A percentile compares a stretch with the other conserved stretches of the same genome.
These are phyloP conservation scores for Ascochyta lentis DNA, from an alignment of 2,329 filamentous ascomycete species.

Conservation along the genomic window DNA sequence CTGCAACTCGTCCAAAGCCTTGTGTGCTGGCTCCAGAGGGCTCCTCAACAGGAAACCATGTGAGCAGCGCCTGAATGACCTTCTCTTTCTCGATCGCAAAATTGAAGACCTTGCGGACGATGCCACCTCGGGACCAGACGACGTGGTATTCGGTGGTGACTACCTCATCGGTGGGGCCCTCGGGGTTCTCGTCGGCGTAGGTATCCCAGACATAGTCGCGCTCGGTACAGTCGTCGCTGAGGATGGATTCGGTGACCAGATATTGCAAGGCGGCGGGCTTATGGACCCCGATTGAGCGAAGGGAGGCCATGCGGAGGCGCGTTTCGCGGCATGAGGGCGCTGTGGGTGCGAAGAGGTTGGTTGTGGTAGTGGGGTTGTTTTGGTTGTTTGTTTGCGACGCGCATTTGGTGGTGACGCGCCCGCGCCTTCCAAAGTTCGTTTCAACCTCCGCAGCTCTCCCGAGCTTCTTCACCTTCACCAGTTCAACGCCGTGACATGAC, in stretches of 20 bases:
- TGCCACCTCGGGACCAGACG: conserved; percentile 85
- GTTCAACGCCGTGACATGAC: not conserved
- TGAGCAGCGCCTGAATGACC: conserved; percentile 84
- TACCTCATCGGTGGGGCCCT: conserved; percentile 74
- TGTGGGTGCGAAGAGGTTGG: conserved; percentile 5
- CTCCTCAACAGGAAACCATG: conserved; percentile 71
- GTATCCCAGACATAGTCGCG: conserved; percentile 80
- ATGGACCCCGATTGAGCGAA: conserved; percentile 90
- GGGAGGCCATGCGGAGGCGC: conserved; percentile 74
- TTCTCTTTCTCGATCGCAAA: conserved; percentile 87
- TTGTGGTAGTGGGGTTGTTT: conserved; percentile 16
- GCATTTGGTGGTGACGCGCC: conserved; percentile 32
- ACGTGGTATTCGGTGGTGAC: conserved; percentile 77
- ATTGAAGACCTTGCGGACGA: conserved; percentile 84
- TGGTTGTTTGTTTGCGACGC: conserved; percentile 26
- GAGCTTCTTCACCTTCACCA: conserved; percentile 15
- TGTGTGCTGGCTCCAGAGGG: conserved; percentile 20
- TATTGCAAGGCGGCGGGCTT: conserved; percentile 83
- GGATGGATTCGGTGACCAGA: conserved; percentile 79
- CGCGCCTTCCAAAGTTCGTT: conserved; percentile 19
- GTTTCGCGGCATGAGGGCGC: conserved; percentile 41
- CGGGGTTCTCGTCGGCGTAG: conserved; percentile 54
- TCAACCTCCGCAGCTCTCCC: conserved; percentile 22
- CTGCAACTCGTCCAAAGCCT: conserved; percentile 13
- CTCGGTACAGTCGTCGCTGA: conserved; percentile 70